Evolutionary conservation across 331 rosid genomes (phyloP).

Genomic region (Spiraea crenata): DNA sequence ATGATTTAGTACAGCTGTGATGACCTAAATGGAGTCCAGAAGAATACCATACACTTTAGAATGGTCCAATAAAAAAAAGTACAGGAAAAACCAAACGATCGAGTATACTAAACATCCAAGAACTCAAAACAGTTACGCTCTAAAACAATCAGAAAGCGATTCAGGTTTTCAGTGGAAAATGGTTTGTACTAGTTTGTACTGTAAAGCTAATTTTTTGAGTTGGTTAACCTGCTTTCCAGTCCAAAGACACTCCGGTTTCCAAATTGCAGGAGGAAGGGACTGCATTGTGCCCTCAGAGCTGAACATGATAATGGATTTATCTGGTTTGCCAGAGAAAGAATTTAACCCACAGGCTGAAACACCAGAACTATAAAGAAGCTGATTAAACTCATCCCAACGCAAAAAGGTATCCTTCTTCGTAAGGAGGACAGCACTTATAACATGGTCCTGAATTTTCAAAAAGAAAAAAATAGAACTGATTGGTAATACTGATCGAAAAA

Average conservation of each 20-base stretch:
- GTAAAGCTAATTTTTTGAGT: neutral
- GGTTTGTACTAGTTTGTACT: neutral
- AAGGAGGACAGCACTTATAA: slow-evolving; percentile 86
- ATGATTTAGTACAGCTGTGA: slow-evolving; percentile 77
- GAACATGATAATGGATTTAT: slow-evolving; percentile 50
- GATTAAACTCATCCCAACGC: slow-evolving; percentile 60
- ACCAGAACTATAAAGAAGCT: slow-evolving; percentile 86
- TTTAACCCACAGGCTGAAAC: slow-evolving; percentile 45
- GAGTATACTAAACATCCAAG: neutral
- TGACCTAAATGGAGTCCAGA: slow-evolving; percentile 42
- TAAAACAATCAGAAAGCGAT: neutral
- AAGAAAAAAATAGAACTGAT: neutral
- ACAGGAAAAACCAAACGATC: slow-evolving; percentile 6
- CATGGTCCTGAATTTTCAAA: slow-evolving; percentile 68
- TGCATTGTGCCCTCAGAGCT: slow-evolving; percentile 59
- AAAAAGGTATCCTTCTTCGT: slow-evolving; percentile 85
- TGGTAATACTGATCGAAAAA: neutral
- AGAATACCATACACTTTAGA: too few relatives aligned
- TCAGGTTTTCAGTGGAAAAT: neutral
- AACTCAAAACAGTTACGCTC: neutral
- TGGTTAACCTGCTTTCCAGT: slow-evolving; percentile 83
- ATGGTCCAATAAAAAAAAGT: neutral
- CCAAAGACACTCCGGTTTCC: slow-evolving; percentile 93
- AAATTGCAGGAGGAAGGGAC: slow-evolving; percentile 77
- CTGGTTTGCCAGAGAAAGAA: slow-evolving; percentile 45